Conservation (phyloP, 768 basidiomycete species). For the Cystobasidium onofrii region DNA sequence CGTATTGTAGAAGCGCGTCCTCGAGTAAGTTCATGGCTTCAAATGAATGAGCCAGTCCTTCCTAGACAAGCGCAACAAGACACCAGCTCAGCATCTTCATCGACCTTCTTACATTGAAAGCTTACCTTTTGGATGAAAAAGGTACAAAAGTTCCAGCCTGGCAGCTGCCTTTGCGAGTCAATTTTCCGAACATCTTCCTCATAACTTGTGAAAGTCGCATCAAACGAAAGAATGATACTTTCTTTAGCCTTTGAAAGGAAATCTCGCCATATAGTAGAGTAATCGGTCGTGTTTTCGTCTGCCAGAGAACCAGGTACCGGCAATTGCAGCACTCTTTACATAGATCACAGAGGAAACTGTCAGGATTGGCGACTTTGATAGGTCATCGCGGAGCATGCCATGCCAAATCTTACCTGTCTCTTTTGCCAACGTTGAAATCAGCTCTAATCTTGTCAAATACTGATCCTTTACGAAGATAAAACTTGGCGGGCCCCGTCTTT, state of each 20-base stretch:
- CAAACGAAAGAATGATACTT: conserved; percentile 73
- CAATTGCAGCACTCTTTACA: conserved; percentile 30
- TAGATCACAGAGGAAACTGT: too few relatives aligned
- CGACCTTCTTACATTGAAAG: neutral
- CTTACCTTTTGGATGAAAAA: conserved; percentile 88
- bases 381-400: too few relatives aligned
- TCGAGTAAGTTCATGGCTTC: conserved; percentile 82
- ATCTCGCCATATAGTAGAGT: conserved; percentile 60
- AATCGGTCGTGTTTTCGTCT: neutral
- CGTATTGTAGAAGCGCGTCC: conserved; percentile 78
- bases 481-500: conserved; percentile 54
- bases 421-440: conserved; percentile 83
- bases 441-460: conserved; percentile 82
- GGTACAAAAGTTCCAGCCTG: conserved; percentile 97
- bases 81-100: neutral
- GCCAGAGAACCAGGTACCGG: conserved; percentile 46
- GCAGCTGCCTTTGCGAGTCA: conserved; percentile 80
- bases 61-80: conserved; percentile 51
- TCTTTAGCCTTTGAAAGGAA: conserved; percentile 83
- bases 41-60: conserved; percentile 84
- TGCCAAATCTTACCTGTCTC: conserved; percentile 50
- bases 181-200: conserved; percentile 86
- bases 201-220: conserved; percentile 63
- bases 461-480: conserved; percentile 66
- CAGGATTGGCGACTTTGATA: too few relatives aligned